Evolutionary conservation across 225 moss, liverwort and hornwort species (phyloP).

Genomic region (Ulota crispa): DNA sequence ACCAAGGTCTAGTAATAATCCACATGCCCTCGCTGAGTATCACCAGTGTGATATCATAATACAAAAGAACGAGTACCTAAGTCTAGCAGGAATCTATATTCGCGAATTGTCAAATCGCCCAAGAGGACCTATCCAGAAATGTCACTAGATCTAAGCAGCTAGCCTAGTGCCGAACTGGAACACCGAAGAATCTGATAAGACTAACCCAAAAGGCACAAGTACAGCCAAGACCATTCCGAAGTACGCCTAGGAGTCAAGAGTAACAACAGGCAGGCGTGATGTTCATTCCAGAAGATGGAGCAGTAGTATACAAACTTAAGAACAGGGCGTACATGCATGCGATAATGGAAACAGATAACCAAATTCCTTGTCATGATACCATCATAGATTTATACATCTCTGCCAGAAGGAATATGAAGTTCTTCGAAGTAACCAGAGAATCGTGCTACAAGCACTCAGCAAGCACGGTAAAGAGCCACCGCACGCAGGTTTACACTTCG

Average conservation of each 20-base stretch:
- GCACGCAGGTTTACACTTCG: constrained; percentile 28
- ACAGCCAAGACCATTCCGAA: background rate
- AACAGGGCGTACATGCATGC: background rate
- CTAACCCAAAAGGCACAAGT: background rate
- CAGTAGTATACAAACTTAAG: background rate
- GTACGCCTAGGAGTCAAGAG: background rate
- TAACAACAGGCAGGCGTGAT: background rate
- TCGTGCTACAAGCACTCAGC: constrained; percentile 25
- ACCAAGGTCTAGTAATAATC: background rate
- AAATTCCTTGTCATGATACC: constrained; percentile 17
- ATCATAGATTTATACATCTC: constrained; percentile 30
- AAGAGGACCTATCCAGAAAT: background rate
- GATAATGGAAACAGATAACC: constrained; percentile 5
- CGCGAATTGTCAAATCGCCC: background rate
- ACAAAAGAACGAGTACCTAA: background rate
- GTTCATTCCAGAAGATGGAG: background rate
- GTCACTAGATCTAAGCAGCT: background rate
- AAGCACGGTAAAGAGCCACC: constrained; percentile 14
- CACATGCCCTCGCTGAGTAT: background rate
- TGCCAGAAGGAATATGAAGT: constrained; percentile 23
- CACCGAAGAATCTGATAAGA: background rate
- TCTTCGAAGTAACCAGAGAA: constrained; percentile 14
- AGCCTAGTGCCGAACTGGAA: background rate
- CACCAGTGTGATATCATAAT: background rate
- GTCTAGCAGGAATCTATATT: background rate